Base-by-base conservation (phyloP, 371 early-diverging fungal species). In the Mortierella sp. region DNA sequence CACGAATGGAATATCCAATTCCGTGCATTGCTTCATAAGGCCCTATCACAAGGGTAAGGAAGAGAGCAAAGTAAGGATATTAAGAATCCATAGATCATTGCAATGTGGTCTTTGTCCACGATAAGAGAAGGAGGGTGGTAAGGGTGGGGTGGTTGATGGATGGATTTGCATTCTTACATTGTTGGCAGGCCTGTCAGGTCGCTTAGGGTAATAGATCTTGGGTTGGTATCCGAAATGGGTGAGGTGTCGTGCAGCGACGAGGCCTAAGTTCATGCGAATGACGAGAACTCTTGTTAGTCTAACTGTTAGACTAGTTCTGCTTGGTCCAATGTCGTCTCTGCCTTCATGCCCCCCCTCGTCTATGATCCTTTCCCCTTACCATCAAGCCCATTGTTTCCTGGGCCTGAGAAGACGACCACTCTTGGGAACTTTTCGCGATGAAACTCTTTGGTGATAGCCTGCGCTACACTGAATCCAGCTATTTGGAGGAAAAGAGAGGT, bases 301-400 rank as follows among this genome's bases (percentile, higher is more conserved):
- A 17, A 27, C 9, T 22, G 49, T 4, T 24, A 13, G 17, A 22
- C 7, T 1, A 25, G 24, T 47, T 34, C 13, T 19, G 22, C 6
- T 34, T 34, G 28, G 28, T 27, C 17, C n/a, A 12, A 4, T 0
- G 13, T 12, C 12, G 16, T 29, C 19, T 57, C 16, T 29, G 3
- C 19, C 59, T 34, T 34, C 34, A 34, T 7, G 10, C 34, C n/a
- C n/a, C n/a, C n/a, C n/a, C n/a, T n/a, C n/a, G n/a, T n/a, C 10
- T 34, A 10, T 4, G 34, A 10, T 34, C 7, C 34, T 7, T 7
- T 34, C 6, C 7, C 5, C 45, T 58, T 74, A 82, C 91, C 98
- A 79, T 98, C 98, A 24, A 96, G 96, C n/a, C 98, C 98, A 74
- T 97, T 97, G 74, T 97, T 97, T 59, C 94, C 98, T 25, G 94